Conservation (phyloP, 2,329 filamentous ascomycete genomes). For the Phaeosphaeria sp. region DNA sequence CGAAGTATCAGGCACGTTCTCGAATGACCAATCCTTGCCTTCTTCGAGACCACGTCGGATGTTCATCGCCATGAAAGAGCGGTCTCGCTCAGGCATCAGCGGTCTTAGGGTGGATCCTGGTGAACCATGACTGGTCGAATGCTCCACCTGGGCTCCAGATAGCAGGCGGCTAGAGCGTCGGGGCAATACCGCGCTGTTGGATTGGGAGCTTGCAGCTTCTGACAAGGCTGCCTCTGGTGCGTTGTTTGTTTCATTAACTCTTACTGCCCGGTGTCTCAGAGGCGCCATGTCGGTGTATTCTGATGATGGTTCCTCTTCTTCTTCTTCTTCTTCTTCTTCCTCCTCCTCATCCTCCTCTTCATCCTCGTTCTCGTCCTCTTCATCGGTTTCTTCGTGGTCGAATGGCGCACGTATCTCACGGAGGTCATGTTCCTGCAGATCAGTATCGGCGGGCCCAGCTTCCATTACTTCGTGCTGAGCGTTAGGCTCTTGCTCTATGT, state of each 20-base stretch:
- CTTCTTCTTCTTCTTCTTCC: conserved; percentile 8
- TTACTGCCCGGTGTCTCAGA: background rate
- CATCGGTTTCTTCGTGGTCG: conserved; percentile 11
- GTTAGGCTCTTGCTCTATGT: background rate
- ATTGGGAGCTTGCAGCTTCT: background rate
- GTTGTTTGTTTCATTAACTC: background rate
- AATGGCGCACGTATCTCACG: background rate
- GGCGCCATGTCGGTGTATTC: background rate
- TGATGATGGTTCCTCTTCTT: background rate
- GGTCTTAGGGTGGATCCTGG: conserved; percentile 44
- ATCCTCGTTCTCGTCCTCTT: conserved; percentile 6
- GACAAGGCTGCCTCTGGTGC: background rate
- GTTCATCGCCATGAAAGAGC: conserved; percentile 54
- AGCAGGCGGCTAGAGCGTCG: conserved; percentile 21
- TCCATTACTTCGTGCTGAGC: background rate
- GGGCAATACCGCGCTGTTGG: conserved; percentile 3
- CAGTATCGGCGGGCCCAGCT: background rate
- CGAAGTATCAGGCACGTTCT: conserved; percentile 22
- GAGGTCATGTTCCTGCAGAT: background rate
- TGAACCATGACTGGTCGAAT: conserved; percentile 11
- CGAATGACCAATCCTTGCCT: conserved; percentile 40
- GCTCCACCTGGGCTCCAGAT: background rate
- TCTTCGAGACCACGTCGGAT: conserved; percentile 58
- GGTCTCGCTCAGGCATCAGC: conserved; percentile 55
- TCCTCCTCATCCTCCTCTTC: conserved; percentile 10